Evolutionary conservation across 768 basidiomycete species (phyloP), one percentile per base, ranked within the genome.

Genomic region (Leucocoprinus sp.): DNA sequence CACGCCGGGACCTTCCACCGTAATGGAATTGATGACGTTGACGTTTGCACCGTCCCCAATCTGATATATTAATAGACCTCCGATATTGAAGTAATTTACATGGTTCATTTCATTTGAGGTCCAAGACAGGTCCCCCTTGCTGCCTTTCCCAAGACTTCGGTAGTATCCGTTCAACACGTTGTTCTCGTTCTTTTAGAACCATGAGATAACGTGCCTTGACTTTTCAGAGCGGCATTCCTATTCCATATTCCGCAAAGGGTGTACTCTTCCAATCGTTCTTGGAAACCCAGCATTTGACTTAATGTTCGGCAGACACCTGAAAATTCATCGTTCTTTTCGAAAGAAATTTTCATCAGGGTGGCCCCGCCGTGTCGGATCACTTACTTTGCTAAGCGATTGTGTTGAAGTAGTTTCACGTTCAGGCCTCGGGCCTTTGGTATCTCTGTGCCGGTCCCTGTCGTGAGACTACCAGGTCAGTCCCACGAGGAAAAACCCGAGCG

Each of bases 31-130:
- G 19, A 35, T 43, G 42, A 35, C 42, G 42, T 35, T 43, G 18
- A 21, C 18, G 17, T 15, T 22, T n/a, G n/a, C n/a, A 12, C 33
- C 22, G 31, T 35, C 35, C 11, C 42, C 31, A 43, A 17, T 22
- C 24, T 43, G 31, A 23, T 3, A 14, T 21, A 42, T 42, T 31
- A 34, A 18, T 31, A 24, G 14, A 22, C 19, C 42, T 21, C 31
- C 19, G 22, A 38, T 45, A 38, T 37, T 37, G 37, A 45, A 37
- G 44, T 45, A 45, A 38, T 42, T 42, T 23, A 24, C 28, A 12
- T n/a, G n/a, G n/a, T n/a, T n/a, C 26, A 22, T 24, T 21, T 35
- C 31, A 12, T 5, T 31, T 14, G 31, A 31, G 31, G 31, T 31
- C n/a, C n/a, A 14, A 31, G 9, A 11, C n/a, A 31, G 31, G n/a